Conservation (phyloP, 176 grass and related monocot species). For the Lolium multiflorum region DNA sequence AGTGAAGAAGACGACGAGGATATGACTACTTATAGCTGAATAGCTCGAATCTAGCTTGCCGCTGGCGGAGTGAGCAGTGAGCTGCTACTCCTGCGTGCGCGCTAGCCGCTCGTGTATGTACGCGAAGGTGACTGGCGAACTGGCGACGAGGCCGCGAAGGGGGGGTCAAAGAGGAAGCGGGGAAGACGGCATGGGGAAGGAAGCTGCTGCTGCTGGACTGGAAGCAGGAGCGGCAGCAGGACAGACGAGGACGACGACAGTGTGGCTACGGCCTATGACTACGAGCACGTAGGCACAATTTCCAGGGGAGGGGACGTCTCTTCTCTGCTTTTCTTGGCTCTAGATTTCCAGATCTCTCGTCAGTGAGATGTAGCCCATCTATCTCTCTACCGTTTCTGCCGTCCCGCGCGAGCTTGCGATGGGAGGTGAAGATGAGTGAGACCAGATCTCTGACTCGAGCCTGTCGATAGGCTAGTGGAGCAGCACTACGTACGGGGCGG, state of each 20-base stretch:
- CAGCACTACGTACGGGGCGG: neutral
- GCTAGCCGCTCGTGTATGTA: neutral
- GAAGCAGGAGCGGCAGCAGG: neutral
- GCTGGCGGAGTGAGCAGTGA: neutral
- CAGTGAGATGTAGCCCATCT: neutral
- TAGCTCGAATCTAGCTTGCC: neutral
- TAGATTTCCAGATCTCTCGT: constrained; percentile 38
- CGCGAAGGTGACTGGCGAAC: neutral
- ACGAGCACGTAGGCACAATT: constrained; percentile 34
- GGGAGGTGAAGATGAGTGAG: constrained; percentile 20
- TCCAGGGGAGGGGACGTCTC: constrained; percentile 14
- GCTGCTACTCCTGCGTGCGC: no score
- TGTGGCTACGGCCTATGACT: neutral
- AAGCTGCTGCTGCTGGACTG: neutral
- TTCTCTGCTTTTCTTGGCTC: neutral
- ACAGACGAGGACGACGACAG: neutral
- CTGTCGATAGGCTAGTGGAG: neutral
- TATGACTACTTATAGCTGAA: neutral
- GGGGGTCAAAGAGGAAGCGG: constrained; percentile 28
- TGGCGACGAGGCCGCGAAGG: constrained; percentile 4
- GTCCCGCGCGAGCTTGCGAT: neutral
- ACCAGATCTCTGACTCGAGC: constrained; percentile 49
- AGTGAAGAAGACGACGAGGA: neutral
- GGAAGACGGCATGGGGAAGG: neutral
- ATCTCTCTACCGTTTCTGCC: neutral